A percentile compares a stretch with the other conserved stretches of the same genome.
Evolutionary conservation across 192 early-diverging fungal species (phyloP).

Genomic region (Powellomyces hirtus): DNA sequence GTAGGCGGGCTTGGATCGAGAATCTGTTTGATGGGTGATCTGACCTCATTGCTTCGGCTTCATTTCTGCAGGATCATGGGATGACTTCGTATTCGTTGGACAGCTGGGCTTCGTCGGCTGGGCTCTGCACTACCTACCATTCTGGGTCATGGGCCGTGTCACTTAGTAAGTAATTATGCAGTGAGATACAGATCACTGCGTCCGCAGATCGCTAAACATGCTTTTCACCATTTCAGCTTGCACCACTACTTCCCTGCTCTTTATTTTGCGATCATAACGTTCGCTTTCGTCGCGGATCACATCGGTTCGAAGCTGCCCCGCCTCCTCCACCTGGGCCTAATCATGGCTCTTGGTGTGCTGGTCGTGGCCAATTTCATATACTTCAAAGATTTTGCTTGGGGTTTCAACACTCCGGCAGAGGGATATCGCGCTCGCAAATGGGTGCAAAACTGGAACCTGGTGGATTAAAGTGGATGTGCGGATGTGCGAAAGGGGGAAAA

Average conservation of each 20-base stretch:
- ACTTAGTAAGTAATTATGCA: constrained; percentile 57
- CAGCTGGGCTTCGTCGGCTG: constrained; percentile 83
- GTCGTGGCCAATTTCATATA: constrained; percentile 21
- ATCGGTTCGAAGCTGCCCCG: constrained; percentile 32
- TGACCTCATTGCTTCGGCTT: no score
- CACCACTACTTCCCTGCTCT: constrained; percentile 97
- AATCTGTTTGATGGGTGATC: background rate
- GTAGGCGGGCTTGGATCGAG: constrained; percentile 21
- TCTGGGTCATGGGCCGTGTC: constrained; percentile 95
- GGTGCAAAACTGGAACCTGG: constrained; percentile 26
- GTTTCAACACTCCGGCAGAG: constrained; percentile 16
- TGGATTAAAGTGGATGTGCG: no score
- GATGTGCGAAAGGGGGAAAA: no score
- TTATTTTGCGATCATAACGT: constrained; percentile 87
- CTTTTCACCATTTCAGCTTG: constrained; percentile 37
- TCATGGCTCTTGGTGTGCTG: background rate
- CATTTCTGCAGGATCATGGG: constrained; percentile 44
- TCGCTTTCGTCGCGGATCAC: constrained; percentile 77
- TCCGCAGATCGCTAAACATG: background rate
- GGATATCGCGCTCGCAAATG: constrained; percentile 15
- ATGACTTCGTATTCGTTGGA: constrained; percentile 68
- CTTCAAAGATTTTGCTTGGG: constrained; percentile 27
- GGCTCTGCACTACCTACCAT: constrained; percentile 91
- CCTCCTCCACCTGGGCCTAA: constrained; percentile 45
- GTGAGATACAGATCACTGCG: background rate